phyloP scores from a whole-genome alignment of 2,329 filamentous ascomycete species.

The Endothia cerciana region DNA sequence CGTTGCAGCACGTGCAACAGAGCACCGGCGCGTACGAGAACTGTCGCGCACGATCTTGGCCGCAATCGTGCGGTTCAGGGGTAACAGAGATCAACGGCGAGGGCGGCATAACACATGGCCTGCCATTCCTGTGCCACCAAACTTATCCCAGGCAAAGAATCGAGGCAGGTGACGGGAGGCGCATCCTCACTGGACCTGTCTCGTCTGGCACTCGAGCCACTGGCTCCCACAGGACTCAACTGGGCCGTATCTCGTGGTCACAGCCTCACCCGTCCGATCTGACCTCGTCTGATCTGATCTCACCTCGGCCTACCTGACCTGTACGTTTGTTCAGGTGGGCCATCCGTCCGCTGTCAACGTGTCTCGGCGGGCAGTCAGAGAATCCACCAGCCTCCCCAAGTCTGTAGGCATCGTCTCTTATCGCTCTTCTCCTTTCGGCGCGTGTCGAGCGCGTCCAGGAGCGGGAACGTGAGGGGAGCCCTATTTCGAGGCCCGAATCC shows the following conservation, averaged over 20 bases:
- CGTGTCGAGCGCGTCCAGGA: neutral
- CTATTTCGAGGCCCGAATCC: neutral
- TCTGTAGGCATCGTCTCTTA: neutral
- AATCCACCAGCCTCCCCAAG: neutral
- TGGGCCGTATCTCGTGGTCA: neutral
- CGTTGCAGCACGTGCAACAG: neutral
- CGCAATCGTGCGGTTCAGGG: neutral
- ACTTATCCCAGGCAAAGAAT: neutral
- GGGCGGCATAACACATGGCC: neutral
- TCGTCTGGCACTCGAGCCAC: neutral
- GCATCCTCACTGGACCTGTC: neutral
- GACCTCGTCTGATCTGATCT: neutral
- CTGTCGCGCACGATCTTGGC: neutral
- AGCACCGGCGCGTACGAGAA: neutral
- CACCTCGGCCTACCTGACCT: neutral
- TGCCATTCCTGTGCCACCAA: neutral
- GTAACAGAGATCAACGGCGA: neutral
- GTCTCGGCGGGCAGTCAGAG: no score
- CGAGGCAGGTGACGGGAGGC: neutral
- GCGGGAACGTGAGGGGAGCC: neutral
- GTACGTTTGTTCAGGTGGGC: neutral
- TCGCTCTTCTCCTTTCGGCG: neutral
- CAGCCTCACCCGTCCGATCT: neutral
- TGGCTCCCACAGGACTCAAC: neutral
- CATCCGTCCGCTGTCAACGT: neutral